Evolutionary conservation across 2,329 filamentous ascomycete genomes (phyloP).

Genomic region (Epichloe elymi): DNA sequence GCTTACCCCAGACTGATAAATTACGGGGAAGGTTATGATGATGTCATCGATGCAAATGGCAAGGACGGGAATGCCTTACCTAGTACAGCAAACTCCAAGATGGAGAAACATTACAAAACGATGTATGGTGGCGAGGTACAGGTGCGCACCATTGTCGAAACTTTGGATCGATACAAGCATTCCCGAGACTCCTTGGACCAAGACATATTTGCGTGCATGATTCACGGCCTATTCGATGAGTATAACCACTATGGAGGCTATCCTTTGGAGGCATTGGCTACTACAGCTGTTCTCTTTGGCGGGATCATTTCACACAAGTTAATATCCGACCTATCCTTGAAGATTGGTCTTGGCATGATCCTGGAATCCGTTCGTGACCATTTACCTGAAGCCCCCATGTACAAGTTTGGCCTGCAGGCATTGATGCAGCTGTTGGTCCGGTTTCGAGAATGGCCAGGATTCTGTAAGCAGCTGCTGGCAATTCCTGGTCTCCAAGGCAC

Average conservation of each 20-base stretch:
- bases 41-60: constrained; percentile 78
- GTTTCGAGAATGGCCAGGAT: constrained; percentile 87
- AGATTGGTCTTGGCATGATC: constrained; percentile 94
- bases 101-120: constrained; percentile 95
- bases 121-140: constrained; percentile 93
- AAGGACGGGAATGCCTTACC: constrained; percentile 71
- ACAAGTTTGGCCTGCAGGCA: constrained; percentile 93
- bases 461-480: constrained; percentile 73
- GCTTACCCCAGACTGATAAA: constrained; percentile 92
- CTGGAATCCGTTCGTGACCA: constrained; percentile 89
- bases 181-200: constrained; percentile 76
- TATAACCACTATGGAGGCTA: constrained; percentile 94
- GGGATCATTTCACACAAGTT: constrained; percentile 92
- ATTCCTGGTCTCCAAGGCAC: constrained; percentile 74
- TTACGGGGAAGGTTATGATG: constrained; percentile 84
- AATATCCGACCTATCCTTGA: constrained; percentile 77
- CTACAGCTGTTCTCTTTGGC: constrained; percentile 90
- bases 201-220: constrained; percentile 96
- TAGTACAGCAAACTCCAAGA: constrained; percentile 67
- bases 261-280: constrained; percentile 87
- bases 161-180: constrained; percentile 75
- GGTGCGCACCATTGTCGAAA: constrained; percentile 72
- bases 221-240: constrained; percentile 93
- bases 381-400: constrained; percentile 76
- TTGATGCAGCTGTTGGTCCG: constrained; percentile 76